phyloP scores from a whole-genome alignment of 2,329 filamentous ascomycete genomes.

The Alternaria postmessia region DNA sequence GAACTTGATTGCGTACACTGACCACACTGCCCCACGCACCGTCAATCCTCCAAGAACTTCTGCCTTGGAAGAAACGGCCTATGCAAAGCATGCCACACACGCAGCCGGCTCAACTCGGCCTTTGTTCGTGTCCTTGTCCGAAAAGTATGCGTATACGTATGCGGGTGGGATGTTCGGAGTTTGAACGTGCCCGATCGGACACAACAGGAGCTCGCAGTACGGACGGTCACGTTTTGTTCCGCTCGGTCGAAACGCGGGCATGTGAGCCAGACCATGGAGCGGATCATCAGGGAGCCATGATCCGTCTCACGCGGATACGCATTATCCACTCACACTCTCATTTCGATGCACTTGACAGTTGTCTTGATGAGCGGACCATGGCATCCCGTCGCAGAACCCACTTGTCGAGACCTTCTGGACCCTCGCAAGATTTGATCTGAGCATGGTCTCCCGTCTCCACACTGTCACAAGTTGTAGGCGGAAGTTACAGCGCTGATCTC shows the following conservation, averaged over 20 bases:
- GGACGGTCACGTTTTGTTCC: constrained; percentile 20
- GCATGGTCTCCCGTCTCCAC: constrained; percentile 25
- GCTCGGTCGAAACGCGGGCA: constrained; percentile 35
- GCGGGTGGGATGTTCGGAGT: constrained; percentile 12
- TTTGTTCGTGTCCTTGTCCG: constrained; percentile 8
- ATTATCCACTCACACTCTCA: not conserved
- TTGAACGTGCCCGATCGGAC: constrained; percentile 15
- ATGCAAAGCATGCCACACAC: constrained; percentile 11
- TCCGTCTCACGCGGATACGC: constrained; percentile 10
- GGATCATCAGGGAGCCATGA: constrained; percentile 19
- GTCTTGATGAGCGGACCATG: constrained; percentile 7
- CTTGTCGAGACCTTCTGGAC: constrained; percentile 12
- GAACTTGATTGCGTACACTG: constrained; percentile 8
- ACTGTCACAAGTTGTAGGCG: constrained; percentile 20
- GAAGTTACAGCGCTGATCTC: constrained; percentile 28
- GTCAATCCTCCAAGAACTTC: constrained; percentile 16
- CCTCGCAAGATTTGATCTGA: constrained; percentile 19
- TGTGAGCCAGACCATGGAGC: constrained; percentile 7
- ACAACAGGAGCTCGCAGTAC: constrained; percentile 4
- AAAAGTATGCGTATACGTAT: not conserved
- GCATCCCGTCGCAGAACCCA: constrained; percentile 4
- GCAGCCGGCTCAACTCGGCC: constrained; percentile 13
- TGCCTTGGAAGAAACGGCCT: constrained; percentile 13
- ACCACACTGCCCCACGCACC: constrained; percentile 7
- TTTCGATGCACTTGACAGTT: not conserved